Evolutionary conservation across 768 basidiomycete species (phyloP), one percentile per base, ranked within the genome.

Genomic region (Trametes gibbosa): DNA sequence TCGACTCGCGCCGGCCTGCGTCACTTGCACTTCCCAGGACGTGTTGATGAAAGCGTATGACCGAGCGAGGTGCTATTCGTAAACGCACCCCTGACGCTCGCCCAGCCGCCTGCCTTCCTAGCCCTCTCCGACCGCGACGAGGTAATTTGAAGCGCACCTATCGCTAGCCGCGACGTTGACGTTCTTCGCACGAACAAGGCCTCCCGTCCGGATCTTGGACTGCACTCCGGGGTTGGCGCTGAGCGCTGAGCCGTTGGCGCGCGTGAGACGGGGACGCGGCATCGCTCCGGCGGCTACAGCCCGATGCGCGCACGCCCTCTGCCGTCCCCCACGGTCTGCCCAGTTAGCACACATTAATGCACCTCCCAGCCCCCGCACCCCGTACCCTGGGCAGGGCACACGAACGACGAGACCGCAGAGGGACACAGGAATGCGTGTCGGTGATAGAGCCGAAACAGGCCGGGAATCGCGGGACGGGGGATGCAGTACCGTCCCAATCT

Each of bases 381-480:
- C 5, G 21, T 21, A 8, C 12, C 21, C 6, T 10, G 43, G 19
- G 23, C 19, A 45, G 6, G 7, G 21, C 43, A 24, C 43, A 45
- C 21, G 16, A 43, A 16, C n/a, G 43, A 13, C 43, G 21, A 24
- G 37, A 24, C 12, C 43, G 21, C 43, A 45, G 27, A 32, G 25
- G 19, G 50, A 43, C 52, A 53, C 52, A 32, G 52, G 52, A 53
- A 32, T 43, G 41, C 52, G 52, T 45, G 23, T 29, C 41, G 16
- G 14, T 53, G 52, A 53, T 53, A n/a, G 41, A 34, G 42, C n/a
- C 52, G 52, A 53, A 53, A 53, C 52, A 43, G 19, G 24, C 39
- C 43, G 48, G 45, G 34, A 56, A 41, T 48, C 40, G 46, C 49
- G 46, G 19, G 13, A 35, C 21, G 32, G 29, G 23, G 47, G 14